Evolutionary conservation across 345 rosid genomes (phyloP), one percentile per base, ranked within the genome.

Genomic region (Raphanus sativus): DNA sequence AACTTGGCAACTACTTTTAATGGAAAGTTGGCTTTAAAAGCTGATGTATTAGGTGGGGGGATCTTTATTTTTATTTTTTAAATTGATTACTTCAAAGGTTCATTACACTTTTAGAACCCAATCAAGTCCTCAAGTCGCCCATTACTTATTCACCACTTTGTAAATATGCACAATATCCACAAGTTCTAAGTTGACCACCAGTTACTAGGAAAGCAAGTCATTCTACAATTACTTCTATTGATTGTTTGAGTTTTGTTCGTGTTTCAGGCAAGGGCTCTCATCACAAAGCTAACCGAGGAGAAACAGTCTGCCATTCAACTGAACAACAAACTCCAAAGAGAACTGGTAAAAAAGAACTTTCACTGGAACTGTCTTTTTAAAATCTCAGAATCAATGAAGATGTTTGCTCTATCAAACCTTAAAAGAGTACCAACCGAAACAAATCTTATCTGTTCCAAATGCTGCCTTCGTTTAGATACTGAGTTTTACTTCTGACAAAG

Each of bases 231-330:
- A 8, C 59, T 17, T 33, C 34, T n/a, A 15, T 21, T 58, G 5
- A 56, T 56, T 62, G 62, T 67, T 78, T 78, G 8, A 71, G 9
- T 30, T 8, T 50, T 62, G 50, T 38, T 42, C 63, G 67, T 21
- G 29, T 79, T 79, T 56, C 86, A 91, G 97, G 85, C 82, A 13
- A 84, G 77, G 21, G 74, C 84, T 69, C 86, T 87, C 52, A 77
- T 89, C 75, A 70, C 87, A 45, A 88, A 85, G 89, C 84, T 91
- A 76, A 88, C 86, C 0, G 86, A 85, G 66, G 94, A 89, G 69
- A 89, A 81, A 81, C 89, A 85, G 65, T 79, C 81, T 62, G 79
- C 84, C 54, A 50, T 86, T 74, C 87, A 88, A 82, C 86, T 81
- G 71, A 87, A 81, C 75, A 85, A 74, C 75, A 80, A 76, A 79